Base-by-base conservation (phyloP, 1,139 yeast species). In the Yamadazyma atlantica region DNA sequence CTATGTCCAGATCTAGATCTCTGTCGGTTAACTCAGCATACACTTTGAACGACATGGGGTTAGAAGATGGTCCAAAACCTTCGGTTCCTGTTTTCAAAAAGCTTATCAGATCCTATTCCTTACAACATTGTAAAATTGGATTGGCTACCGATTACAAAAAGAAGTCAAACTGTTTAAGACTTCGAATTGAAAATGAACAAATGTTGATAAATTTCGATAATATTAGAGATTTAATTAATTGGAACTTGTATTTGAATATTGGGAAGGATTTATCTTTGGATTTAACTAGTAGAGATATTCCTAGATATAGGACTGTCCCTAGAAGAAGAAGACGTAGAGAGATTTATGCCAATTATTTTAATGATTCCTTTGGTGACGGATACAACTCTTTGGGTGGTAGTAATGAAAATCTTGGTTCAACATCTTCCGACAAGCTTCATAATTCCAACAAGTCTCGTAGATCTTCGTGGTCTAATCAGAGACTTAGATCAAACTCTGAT, bases 271-370 rank as follows among this genome's bases (percentile, higher is more conserved):
- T 84, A 19, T 64, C 88, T 3, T 60, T 83, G 31, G 92, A 85
- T 55, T 49, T 85, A 21, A 67, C 64, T 26, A 65, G 73, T 18
- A 64, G 94, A 35, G 80, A 77, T 34, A 55, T 78, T 55, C 92
- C 94, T 3, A 67, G 68, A 21, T 84, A 83, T 55, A 67, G 89
- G 53, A 81, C 87, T 0, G 88, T 85, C 8, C 94, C 94, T 3
- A 64, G 90, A 49, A 67, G 90, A 49, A 67, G 89, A 54, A 52
- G 77, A 38, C 51, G 60, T 42, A 49, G 54, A 39, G 24, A 18
- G 12, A 29, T 29, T 18, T 43, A 35, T 7, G 35, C 40, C 5
- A 21, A 39, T 17, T 40, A 38, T 29, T 17, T 38, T 9, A 29
- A 24, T 21, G 21, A 29, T 21, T 11, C 37, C 13, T 21, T 24